Evolutionary conservation across 345 rosid genomes (phyloP).

Genomic region (Ailanthus altissimus): DNA sequence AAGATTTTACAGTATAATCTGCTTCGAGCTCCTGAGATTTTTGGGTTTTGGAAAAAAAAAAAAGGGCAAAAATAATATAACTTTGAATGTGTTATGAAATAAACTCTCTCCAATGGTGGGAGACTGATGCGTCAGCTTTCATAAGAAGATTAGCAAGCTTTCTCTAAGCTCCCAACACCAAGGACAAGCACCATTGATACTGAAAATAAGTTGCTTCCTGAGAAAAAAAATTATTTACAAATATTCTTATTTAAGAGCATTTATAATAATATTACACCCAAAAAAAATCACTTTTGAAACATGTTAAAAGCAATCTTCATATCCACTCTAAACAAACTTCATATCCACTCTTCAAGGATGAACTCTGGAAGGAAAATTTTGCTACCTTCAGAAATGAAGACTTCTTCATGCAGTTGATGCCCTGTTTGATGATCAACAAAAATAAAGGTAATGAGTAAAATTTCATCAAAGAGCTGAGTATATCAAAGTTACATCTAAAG

Average conservation of each 20-base stretch:
- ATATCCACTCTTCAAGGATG: background rate
- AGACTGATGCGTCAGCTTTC: background rate
- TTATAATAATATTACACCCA: background rate
- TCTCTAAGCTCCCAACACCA: background rate
- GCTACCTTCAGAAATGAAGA: slow-evolving; percentile 29
- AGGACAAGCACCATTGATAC: no score
- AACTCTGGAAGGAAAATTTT: background rate
- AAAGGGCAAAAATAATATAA: no score
- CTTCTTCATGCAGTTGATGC: slow-evolving; percentile 41
- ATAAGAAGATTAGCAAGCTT: background rate
- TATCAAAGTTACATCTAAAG: background rate
- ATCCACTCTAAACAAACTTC: background rate
- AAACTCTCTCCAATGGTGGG: no score
- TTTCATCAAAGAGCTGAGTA: background rate
- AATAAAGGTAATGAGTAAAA: background rate
- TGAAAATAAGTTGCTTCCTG: no score
- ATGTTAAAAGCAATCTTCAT: background rate
- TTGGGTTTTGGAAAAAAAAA: no score
- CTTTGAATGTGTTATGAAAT: no score
- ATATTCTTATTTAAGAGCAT: background rate
- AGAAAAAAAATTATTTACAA: background rate
- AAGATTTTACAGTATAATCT: no score
- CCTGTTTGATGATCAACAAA: slow-evolving; percentile 34
- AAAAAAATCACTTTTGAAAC: background rate
- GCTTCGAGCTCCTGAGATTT: no score